A percentile compares a stretch with the other conserved stretches of the same genome.
These are phyloP conservation scores for Arabidopsis hybrid DNA, from an alignment of 441 rosid genomes.

Conservation along the genomic window DNA sequence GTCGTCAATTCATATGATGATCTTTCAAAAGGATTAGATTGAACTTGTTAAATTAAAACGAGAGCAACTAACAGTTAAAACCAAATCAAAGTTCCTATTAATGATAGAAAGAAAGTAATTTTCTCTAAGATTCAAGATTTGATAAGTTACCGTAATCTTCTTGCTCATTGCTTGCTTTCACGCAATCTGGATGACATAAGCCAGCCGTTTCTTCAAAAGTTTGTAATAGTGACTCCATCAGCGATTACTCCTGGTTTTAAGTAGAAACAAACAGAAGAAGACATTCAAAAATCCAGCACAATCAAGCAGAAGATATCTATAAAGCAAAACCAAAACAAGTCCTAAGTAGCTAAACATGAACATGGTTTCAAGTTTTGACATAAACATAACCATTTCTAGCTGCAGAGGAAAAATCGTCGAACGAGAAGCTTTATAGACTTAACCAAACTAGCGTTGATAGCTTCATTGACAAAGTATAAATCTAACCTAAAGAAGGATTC, in stretches of 20 bases:
- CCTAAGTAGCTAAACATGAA: not conserved
- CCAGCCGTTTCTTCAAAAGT: not conserved
- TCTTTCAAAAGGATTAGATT: not conserved
- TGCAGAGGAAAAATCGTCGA: not conserved
- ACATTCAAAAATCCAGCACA: not conserved
- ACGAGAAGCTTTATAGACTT: not conserved
- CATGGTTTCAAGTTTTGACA: not conserved
- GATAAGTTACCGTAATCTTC: constrained; percentile 18
- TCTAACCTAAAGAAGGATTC: not conserved
- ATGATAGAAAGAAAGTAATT: not conserved
- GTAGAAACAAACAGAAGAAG: not conserved
- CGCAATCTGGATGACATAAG: not conserved
- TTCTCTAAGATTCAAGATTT: not conserved
- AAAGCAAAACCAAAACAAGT: constrained; percentile 1
- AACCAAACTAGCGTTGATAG: not conserved
- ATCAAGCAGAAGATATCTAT: not conserved
- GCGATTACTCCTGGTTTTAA: not conserved
- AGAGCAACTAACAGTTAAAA: not conserved
- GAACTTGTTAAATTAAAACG: not conserved
- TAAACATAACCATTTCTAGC: not conserved
- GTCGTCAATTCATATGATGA: not conserved
- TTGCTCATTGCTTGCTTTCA: not conserved
- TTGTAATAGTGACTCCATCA: not conserved
- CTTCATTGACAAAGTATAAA: not conserved
- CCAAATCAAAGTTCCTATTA: not conserved